Evolutionary conservation across 1,139 yeast species (phyloP).

Genomic region (Sugiyamaella novakii): DNA sequence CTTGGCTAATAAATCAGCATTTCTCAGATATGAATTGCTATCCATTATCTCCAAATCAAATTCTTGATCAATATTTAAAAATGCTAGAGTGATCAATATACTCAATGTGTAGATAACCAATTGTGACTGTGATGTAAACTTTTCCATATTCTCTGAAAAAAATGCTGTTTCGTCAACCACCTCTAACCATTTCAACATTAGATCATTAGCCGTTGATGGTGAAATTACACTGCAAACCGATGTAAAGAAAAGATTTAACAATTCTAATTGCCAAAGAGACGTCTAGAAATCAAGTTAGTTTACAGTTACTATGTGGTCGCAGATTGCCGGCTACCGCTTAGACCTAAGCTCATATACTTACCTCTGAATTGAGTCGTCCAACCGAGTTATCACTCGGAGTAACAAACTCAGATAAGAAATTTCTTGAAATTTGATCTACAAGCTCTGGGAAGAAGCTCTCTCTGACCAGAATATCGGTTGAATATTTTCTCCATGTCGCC

Average conservation of each 20-base stretch:
- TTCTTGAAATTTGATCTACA: constrained; percentile 23
- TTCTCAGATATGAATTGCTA: constrained; percentile 48
- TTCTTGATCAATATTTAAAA: constrained; percentile 40
- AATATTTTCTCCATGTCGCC: constrained; percentile 22
- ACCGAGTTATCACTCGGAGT: constrained; percentile 24
- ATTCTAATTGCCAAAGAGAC: constrained; percentile 25
- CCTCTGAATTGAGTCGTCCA: constrained; percentile 3
- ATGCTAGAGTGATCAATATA: constrained; percentile 36
- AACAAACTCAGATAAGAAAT: constrained; percentile 22
- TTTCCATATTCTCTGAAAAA: constrained; percentile 37
- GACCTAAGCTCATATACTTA: neutral
- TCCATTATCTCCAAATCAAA: constrained; percentile 26
- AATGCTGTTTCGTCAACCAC: constrained; percentile 51
- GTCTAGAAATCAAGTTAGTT: constrained; percentile 6
- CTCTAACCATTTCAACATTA: constrained; percentile 58
- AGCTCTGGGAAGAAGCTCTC: constrained; percentile 30
- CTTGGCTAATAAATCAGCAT: constrained; percentile 47
- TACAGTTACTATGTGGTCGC: neutral
- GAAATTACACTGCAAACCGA: constrained; percentile 38
- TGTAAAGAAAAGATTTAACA: constrained; percentile 37
- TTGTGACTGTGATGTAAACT: constrained; percentile 48
- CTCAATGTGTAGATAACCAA: constrained; percentile 41
- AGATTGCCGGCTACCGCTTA: neutral
- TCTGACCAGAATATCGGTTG: constrained; percentile 33
- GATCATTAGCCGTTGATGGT: constrained; percentile 26